Evolutionary conservation across 495 filamentous ascomycete species (phyloP), one percentile per base, ranked within the genome.

Genomic region (Choiromyces venosus): DNA sequence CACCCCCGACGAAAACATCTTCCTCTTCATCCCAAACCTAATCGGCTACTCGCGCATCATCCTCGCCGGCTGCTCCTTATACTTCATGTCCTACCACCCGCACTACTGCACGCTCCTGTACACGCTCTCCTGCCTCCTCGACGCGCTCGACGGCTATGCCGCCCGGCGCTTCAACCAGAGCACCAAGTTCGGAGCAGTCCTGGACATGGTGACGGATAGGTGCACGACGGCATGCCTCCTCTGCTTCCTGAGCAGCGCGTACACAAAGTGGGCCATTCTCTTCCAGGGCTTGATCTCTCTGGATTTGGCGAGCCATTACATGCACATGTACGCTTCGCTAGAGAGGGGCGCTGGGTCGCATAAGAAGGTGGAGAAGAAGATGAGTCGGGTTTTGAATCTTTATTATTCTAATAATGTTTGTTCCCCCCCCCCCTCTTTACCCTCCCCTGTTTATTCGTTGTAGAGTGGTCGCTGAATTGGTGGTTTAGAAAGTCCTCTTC

Each of bases 21-120:
- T 97, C 78, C 81, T 97, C 29, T 97, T 97, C 84, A 89, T 88
- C 76, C 95, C 95, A 6, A 99, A 99, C 78, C 84, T 97, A 19
- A 97, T 98, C 78, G 94, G 95, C 76, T 98, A 98, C 85, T 87
- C 85, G 72, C 91, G 95, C 75, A 90, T 98, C 79, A 84, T 97
- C 76, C 89, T 99, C 73, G 92, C 94, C 72, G 85, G 97, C 74
- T 92, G 92, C 37, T 96, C 94, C 71, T 89, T 99, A 73, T 97
- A 97, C 86, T 99, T 96, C 86, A 98, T 98, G 95, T 93, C 94
- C 36, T 87, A 97, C 39, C 95, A 99, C 82, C 95, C 95, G 1
- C 89, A 94, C 80, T 97, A 93, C 36, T 98, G 95, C 84, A 92
- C 91, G 66, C 77, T 93, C 67, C 91, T 98, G 37, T 99, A 99